phyloP scores from a whole-genome alignment of 495 filamentous ascomycete genomes.

The Hypoxylon fragiforme region DNA sequence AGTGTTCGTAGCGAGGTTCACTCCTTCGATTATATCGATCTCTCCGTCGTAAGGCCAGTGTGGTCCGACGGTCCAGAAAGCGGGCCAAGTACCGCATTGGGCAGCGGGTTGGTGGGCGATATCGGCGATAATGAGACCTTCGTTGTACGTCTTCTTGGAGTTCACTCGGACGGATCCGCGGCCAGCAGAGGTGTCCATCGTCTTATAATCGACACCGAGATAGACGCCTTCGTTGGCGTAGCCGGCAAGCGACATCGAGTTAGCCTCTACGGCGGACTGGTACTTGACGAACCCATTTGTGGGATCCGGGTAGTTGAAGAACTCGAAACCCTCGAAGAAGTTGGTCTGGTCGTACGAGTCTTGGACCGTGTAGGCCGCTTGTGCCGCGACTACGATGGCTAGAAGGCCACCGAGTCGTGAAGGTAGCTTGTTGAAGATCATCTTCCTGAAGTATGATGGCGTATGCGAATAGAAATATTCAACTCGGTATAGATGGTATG shows the following conservation, averaged over 20 bases:
- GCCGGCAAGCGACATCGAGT: slow-evolving; percentile 58
- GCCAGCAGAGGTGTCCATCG: slow-evolving; percentile 50
- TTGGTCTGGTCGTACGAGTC: slow-evolving; percentile 53
- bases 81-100: slow-evolving; percentile 65
- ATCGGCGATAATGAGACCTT: slow-evolving; percentile 74
- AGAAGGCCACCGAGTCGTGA: slow-evolving; percentile 27
- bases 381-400: slow-evolving; percentile 27
- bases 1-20: slow-evolving; percentile 68
- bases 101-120: slow-evolving; percentile 75
- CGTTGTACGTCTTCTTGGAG: slow-evolving; percentile 67
- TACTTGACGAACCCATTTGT: slow-evolving; percentile 74
- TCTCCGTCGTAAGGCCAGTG: slow-evolving; percentile 82
- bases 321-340: slow-evolving; percentile 61
- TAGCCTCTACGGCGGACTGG: slow-evolving; percentile 58
- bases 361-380: slow-evolving; percentile 47
- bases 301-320: slow-evolving; percentile 60
- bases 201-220: slow-evolving; percentile 58
- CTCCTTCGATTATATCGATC: slow-evolving; percentile 91
- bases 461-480: background rate
- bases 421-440: slow-evolving; percentile 25
- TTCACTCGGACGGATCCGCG: slow-evolving; percentile 69
- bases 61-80: slow-evolving; percentile 71
- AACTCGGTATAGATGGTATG: too few species aligned
- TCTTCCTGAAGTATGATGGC: slow-evolving; percentile 5
- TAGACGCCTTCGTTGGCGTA: slow-evolving; percentile 54